These are phyloP conservation scores for Wickerhamiella bombiphila DNA, from an alignment of 805 yeast genomes.

Conservation along the genomic window DNA sequence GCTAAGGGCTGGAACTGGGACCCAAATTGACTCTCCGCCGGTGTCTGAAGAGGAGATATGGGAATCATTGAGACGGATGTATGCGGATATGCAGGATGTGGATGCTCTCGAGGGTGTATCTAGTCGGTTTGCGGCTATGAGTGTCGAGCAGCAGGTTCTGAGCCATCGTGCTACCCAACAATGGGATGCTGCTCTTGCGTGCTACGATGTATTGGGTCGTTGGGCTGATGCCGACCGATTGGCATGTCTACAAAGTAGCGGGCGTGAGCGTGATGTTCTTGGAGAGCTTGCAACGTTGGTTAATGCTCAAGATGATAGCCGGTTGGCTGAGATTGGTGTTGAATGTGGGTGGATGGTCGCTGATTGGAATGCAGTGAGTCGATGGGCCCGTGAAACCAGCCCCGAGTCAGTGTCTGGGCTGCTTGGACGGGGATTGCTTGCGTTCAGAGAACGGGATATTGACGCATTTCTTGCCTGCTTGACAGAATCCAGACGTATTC, in stretches of 20 bases:
- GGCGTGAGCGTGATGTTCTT: conserved; percentile 53
- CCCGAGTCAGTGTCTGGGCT: not conserved
- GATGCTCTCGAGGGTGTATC: conserved; percentile 83
- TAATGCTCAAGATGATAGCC: conserved; percentile 6
- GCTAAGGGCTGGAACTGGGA: conserved; percentile 12
- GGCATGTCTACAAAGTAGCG: conserved; percentile 61
- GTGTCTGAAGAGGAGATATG: conserved; percentile 18
- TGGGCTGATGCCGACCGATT: conserved; percentile 37
- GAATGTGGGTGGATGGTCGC: conserved; percentile 63
- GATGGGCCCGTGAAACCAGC: conserved; percentile 33
- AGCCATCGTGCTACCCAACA: conserved; percentile 74
- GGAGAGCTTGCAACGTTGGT: conserved; percentile 29
- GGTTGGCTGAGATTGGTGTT: conserved; percentile 45
- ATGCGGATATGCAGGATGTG: conserved; percentile 73
- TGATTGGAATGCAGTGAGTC: conserved; percentile 26
- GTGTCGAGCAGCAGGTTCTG: conserved; percentile 58
- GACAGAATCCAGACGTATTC: conserved; percentile 36
- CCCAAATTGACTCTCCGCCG: conserved; percentile 3
- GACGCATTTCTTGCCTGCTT: conserved; percentile 29
- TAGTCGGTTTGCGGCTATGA: conserved; percentile 47
- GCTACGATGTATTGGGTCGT: conserved; percentile 42
- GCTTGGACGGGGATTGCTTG: conserved; percentile 41
- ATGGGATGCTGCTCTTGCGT: conserved; percentile 78
- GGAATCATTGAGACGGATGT: conserved; percentile 49
- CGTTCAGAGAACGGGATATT: conserved; percentile 27